These are phyloP conservation scores for Amborella trichopoda DNA, from an alignment of 164 flowering plant genomes.

Conservation along the genomic window DNA sequence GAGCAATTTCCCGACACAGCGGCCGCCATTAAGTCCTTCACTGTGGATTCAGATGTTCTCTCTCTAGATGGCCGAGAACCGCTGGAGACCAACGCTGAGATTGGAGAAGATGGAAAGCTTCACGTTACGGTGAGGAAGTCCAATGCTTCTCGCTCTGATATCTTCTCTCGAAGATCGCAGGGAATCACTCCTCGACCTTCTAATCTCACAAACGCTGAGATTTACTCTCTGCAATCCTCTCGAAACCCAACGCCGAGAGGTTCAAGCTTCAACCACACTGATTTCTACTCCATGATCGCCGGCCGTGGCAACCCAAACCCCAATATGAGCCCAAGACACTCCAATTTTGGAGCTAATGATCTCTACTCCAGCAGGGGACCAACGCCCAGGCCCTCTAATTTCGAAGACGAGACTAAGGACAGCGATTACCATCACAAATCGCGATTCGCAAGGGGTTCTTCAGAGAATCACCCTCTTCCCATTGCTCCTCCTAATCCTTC, in stretches of 20 bases:
- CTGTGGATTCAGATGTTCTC: constrained; percentile 77
- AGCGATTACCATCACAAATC: constrained; percentile 8
- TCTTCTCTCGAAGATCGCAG: constrained; percentile 58
- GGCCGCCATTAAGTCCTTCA: constrained; percentile 69
- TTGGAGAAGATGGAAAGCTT: constrained; percentile 72
- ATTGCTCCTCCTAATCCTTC: constrained; percentile 55
- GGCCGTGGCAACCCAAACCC: constrained; percentile 43
- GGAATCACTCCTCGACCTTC: constrained; percentile 79
- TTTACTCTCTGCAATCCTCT: constrained; percentile 67
- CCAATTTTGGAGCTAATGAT: constrained; percentile 35
- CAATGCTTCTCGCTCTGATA: constrained; percentile 74
- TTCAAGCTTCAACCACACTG: constrained; percentile 76
- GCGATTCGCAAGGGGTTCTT: constrained; percentile 23
- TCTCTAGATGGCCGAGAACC: constrained; percentile 68
- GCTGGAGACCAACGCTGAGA: constrained; percentile 69
- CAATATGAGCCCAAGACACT: constrained; percentile 18
- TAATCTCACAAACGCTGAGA: constrained; percentile 74
- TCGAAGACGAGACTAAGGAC: constrained; percentile 38
- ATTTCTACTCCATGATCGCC: constrained; percentile 68
- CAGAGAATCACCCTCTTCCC: constrained; percentile 58
- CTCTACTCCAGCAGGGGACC: constrained; percentile 57
- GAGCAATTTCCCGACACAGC: constrained; percentile 89
- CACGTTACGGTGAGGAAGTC: constrained; percentile 79
- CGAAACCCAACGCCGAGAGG: constrained; percentile 81
- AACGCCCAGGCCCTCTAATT: constrained; percentile 73